Evolutionary conservation across 169 alveolate species (phyloP), one percentile per base, ranked within the genome.

Genomic region (Plasmodium chabaudi): DNA sequence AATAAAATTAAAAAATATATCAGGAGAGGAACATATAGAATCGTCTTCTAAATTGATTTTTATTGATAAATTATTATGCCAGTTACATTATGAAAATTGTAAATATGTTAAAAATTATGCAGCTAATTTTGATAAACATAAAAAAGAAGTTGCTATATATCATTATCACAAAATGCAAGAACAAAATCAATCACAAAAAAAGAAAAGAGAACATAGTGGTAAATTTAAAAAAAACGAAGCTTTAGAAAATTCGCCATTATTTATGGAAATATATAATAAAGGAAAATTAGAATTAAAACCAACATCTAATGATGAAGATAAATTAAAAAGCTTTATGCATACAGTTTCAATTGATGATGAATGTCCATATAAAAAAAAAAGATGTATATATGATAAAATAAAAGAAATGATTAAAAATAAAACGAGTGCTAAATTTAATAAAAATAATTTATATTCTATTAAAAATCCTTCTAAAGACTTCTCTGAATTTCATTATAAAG

Each of bases 31-130:
- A 27, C 98, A 96, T 77, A 87, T 94, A 1, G 95, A 92, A 44
- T 95, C 97, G 7, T 90, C 97, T 1, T 94, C 97, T 1, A 97
- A 97, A 93, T 92, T 97, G 19, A 82, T 95, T 15, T 96, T 95
- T 86, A 88, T 97, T 75, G 99, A 97, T 75, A 95, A 95, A 91
- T 92, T 97, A 56, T 88, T 97, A 88, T 91, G 95, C 89, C 98
- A 94, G 59, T 92, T 95, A 68, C 97, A 96, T 87, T 91, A 89
- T 49, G 97, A 95, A 57, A 96, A 94, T 72, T 94, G 96, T 44
- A 88, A 87, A 56, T 92, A 89, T 70, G 96, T 95, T n/a, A 73
- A 87, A 61, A 87, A 73, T 56, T 73, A 87, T 57, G 27, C 82
- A 7, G 4, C 87, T 0, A 64, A 60, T 46, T 87, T 39, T 64